phyloP scores from a whole-genome alignment of 768 basidiomycete species.

The Dacryopinax spathularia region DNA sequence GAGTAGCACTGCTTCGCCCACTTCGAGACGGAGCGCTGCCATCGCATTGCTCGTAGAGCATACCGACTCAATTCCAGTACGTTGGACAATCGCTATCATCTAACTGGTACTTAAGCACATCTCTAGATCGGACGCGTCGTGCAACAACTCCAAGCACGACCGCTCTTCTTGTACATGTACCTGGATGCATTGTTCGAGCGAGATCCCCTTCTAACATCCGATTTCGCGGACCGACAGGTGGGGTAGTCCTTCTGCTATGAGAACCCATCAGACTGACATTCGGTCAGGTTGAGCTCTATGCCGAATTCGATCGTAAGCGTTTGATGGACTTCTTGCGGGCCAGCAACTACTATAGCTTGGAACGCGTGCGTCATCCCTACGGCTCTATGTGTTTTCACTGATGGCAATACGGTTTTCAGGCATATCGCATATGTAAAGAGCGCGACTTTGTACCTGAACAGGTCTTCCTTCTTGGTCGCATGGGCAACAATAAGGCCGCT shows the following conservation, averaged over 20 bases:
- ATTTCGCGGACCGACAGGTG: conserved; percentile 76
- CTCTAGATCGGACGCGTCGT: conserved; percentile 76
- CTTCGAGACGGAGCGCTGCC: conserved; percentile 46
- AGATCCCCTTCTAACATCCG: conserved; percentile 63
- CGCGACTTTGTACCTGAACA: conserved; percentile 85
- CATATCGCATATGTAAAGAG: conserved; percentile 71
- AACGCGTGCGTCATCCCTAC: conserved; percentile 37
- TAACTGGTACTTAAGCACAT: neutral
- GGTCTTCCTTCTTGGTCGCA: conserved; percentile 91
- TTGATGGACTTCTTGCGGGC: conserved; percentile 85
- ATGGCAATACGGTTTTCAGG: conserved; percentile 31
- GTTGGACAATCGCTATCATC: conserved; percentile 16
- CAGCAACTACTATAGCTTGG: conserved; percentile 82
- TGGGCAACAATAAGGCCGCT: conserved; percentile 96
- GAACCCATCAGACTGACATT: neutral
- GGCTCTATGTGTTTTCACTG: neutral
- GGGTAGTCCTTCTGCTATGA: conserved; percentile 9
- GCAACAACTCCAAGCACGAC: conserved; percentile 59
- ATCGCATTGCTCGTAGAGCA: conserved; percentile 83
- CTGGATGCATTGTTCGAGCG: conserved; percentile 79
- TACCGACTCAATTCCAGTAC: conserved; percentile 86
- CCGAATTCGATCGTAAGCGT: conserved; percentile 63
- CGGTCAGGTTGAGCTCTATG: conserved; percentile 69
- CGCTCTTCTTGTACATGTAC: conserved; percentile 81
- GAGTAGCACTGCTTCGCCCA: conserved; percentile 9